Base-by-base conservation (phyloP, 176 grass and related monocot species). In the Oryza meridionalis region DNA sequence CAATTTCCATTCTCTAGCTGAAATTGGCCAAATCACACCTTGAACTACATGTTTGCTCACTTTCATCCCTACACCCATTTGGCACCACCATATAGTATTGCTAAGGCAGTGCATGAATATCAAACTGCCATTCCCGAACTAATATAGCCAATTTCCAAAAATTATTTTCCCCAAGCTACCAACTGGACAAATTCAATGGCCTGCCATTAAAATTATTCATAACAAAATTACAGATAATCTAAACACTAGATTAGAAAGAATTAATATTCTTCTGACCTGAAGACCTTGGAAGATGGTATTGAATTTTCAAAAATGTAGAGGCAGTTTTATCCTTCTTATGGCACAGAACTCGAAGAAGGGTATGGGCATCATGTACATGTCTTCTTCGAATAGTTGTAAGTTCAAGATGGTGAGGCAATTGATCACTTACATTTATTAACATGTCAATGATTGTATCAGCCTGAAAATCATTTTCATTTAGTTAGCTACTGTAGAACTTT, bases 221-320 rank as follows among this genome's bases (percentile, higher is more conserved):
- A 24, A 62, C 19, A 61, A 62, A 22, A 62, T 62, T 10, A 62
- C n/a, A 62, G 58, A 62, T 62, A 22, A 62, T 62, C 58, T 22
- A 22, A 62, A 62, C 10, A 0, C 58, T 24, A 59, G n/a, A 58
- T 7, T 58, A 21, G 19, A 58, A 58, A 19, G 9, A 62, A 35
- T 46, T 70, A 51, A 38, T 9, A 69, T 37, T 70, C 58, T 65
- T 76, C 33, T 82, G 61, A 94, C 95, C 95, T 94, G 92, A 97
- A 88, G 88, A 97, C 77, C 83, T 92, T 70, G 95, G 92, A 84
- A 97, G 92, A 77, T 97, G 81, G 87, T 97, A 97, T 21, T 94
- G 92, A 81, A 82, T 69, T 93, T 79, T 97, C 75, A 97, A 88
- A 86, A 97, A 97, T 19, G 90, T 81, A 68, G 95, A 93, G 50